A percentile compares a stretch with the other conserved stretches of the same genome.
These are phyloP conservation scores for Bjerkandera adusta DNA, from an alignment of 1,284 basidiomycete genomes.

Conservation along the genomic window DNA sequence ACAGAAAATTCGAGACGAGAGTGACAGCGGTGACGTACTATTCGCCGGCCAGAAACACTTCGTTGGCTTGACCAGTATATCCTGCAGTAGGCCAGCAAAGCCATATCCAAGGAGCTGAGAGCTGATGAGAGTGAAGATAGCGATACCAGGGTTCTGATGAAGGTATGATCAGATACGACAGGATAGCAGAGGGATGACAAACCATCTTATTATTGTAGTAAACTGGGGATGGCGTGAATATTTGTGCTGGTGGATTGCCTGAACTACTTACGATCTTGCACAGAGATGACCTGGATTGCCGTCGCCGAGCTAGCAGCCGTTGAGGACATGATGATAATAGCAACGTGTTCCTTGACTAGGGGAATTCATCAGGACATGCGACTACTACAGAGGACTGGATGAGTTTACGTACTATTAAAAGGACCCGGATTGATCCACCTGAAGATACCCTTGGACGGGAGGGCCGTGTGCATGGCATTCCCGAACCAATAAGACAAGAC, in stretches of 20 bases:
- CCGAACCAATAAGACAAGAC: slow-evolving; percentile 38
- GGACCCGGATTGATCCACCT: slow-evolving; percentile 42
- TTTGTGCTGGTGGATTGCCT: background rate
- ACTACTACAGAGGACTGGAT: background rate
- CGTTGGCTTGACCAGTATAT: slow-evolving; percentile 31
- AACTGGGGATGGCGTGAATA: slow-evolving; percentile 18
- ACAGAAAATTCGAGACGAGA: background rate
- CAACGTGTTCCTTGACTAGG: slow-evolving; percentile 34
- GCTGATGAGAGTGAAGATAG: slow-evolving; percentile 32
- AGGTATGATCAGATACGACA: background rate
- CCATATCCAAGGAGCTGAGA: slow-evolving; percentile 32
- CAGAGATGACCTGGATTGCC: slow-evolving; percentile 36
- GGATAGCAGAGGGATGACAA: background rate
- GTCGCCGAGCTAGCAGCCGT: slow-evolving; percentile 35
- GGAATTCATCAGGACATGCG: background rate
- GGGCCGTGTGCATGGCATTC: slow-evolving; percentile 29
- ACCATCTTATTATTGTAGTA: slow-evolving; percentile 34
- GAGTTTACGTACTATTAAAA: slow-evolving; percentile 35
- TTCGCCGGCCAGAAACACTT: slow-evolving; percentile 32
- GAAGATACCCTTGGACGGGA: slow-evolving; percentile 34
- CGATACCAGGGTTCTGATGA: slow-evolving; percentile 27
- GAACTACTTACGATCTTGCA: slow-evolving; percentile 29
- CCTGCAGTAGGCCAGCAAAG: slow-evolving; percentile 30
- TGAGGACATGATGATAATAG: slow-evolving; percentile 36
- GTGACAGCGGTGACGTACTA: slow-evolving; percentile 18